phyloP scores from a whole-genome alignment of 306 rosid species.

The Vicia sativa region DNA sequence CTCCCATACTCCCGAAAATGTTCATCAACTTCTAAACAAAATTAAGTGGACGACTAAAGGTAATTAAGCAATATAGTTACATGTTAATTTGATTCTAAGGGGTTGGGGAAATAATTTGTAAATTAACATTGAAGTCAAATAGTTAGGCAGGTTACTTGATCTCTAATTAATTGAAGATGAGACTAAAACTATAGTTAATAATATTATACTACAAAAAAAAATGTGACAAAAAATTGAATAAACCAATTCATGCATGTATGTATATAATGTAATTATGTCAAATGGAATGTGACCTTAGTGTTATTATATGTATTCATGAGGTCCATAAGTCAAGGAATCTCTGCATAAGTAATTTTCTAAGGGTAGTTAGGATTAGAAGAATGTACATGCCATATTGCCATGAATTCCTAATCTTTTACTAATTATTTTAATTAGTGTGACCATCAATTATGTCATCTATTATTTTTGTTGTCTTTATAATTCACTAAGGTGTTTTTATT shows the following conservation, averaged over 20 bases:
- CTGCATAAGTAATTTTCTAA: conserved; percentile 14
- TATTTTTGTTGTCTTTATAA: conserved; percentile 28
- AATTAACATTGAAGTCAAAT: conserved; percentile 46
- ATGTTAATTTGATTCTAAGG: conserved; percentile 32
- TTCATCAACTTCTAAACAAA: conserved; percentile 42
- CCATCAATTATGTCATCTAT: conserved; percentile 30
- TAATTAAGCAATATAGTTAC: conserved; percentile 22
- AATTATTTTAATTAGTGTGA: conserved; percentile 27
- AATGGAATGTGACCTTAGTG: conserved; percentile 16
- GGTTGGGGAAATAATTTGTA: conserved; percentile 28
- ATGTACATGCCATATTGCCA: conserved; percentile 43
- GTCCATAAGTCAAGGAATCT: conserved; percentile 52
- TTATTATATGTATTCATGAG: conserved; percentile 35
- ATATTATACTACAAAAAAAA: conserved; percentile 2
- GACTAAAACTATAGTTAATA: conserved; percentile 22
- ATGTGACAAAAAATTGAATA: conserved; percentile 29
- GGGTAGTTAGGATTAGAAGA: conserved; percentile 48
- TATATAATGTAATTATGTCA: neutral
- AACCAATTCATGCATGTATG: conserved; percentile 44
- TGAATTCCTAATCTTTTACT: conserved; percentile 36
- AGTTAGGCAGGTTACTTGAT: conserved; percentile 46
- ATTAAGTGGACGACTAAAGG: conserved; percentile 28
- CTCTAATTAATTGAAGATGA: conserved; percentile 34
- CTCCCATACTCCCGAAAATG: conserved; percentile 35
- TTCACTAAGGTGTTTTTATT: conserved; percentile 23